Conservation (phyloP, 345 rosid genomes). For the Rubroshorea leprosula region DNA sequence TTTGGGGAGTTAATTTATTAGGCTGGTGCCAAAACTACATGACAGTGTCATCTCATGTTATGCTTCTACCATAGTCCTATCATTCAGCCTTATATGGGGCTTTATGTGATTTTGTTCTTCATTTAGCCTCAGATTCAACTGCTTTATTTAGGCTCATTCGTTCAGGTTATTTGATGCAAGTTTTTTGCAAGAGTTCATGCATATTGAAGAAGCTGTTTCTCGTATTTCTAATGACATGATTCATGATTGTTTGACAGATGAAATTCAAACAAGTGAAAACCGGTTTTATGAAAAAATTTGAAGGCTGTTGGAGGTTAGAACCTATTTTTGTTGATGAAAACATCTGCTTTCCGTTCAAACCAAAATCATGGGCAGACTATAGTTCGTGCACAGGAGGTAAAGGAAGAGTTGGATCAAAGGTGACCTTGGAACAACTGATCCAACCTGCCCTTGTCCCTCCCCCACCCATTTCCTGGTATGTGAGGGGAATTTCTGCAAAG, state of each 20-base stretch:
- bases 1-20: no score
- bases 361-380: slow-evolving; percentile 66
- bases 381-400: slow-evolving; percentile 53
- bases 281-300: slow-evolving; percentile 83
- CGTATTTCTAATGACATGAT: no score
- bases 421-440: slow-evolving; percentile 73
- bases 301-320: slow-evolving; percentile 82
- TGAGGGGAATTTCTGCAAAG: slow-evolving; percentile 75
- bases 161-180: no score
- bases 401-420: slow-evolving; percentile 78
- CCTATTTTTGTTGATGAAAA: slow-evolving; percentile 72
- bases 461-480: slow-evolving; percentile 94
- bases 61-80: no score
- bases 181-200: no score
- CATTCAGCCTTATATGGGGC: no score
- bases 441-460: slow-evolving; percentile 87
- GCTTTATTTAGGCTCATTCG: no score
- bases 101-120: no score
- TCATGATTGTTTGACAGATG: slow-evolving; percentile 54
- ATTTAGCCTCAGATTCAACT: no score
- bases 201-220: no score
- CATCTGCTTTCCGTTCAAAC: slow-evolving; percentile 60
- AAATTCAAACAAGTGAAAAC: slow-evolving; percentile 78
- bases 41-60: no score
- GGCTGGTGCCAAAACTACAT: no score